Percentiles rank a stretch among this genome's conserved stretches.
phyloP scores from a whole-genome alignment of 176 grass and related monocot species.

The Carex parvula region DNA sequence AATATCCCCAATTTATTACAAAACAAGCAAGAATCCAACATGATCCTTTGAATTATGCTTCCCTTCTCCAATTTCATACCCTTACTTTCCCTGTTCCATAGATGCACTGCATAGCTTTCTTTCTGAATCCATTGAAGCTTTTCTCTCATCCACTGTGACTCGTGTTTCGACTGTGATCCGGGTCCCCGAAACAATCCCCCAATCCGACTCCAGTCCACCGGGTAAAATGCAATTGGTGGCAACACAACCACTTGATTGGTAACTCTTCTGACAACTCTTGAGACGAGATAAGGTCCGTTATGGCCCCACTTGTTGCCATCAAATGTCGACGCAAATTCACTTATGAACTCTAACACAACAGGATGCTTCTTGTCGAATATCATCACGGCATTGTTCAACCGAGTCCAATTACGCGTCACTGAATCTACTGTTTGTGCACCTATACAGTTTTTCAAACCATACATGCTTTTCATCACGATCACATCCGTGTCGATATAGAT shows the following conservation, averaged over 20 bases:
- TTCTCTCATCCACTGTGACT: too few species aligned
- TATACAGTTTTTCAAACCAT: slow-evolving; percentile 53
- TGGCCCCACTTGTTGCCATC: slow-evolving; percentile 85
- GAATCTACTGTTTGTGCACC: slow-evolving; percentile 62
- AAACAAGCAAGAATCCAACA: too few species aligned
- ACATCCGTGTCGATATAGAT: slow-evolving; percentile 76
- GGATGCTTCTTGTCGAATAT: slow-evolving; percentile 66
- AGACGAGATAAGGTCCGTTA: slow-evolving; percentile 90
- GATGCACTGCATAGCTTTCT: too few species aligned
- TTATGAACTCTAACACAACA: slow-evolving; percentile 58
- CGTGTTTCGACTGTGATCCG: too few species aligned
- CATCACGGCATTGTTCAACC: slow-evolving; percentile 89
- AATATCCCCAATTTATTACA: too few species aligned
- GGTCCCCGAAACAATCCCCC: too few species aligned
- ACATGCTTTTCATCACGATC: slow-evolving; percentile 48
- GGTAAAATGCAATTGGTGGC: slow-evolving; percentile 30
- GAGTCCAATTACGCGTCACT: slow-evolving; percentile 51
- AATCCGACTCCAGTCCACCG: too few species aligned
- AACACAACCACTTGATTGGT: slow-evolving; percentile 42
- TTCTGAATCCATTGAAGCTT: too few species aligned
- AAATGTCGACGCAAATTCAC: slow-evolving; percentile 67
- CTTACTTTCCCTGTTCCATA: too few species aligned
- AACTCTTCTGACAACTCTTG: slow-evolving; percentile 50
- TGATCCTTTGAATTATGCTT: too few species aligned
- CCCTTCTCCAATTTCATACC: too few species aligned